Evolutionary conservation across 176 grass and related monocot species (phyloP).

Genomic region (Luzula sylvatica): DNA sequence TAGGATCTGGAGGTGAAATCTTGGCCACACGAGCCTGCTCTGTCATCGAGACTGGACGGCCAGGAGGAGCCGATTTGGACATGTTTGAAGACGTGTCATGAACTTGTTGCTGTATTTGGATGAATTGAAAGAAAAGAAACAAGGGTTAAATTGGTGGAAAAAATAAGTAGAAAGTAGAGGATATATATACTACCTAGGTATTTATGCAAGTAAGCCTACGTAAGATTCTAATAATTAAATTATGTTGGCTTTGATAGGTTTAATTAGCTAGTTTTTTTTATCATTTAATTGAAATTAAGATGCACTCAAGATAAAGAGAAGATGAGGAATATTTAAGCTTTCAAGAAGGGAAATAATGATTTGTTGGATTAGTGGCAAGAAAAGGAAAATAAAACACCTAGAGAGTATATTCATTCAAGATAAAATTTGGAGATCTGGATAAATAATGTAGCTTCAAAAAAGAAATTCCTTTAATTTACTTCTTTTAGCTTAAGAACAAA

Average conservation of each 20-base stretch:
- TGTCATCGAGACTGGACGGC: constrained; percentile 40
- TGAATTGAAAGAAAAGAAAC: constrained; percentile 1
- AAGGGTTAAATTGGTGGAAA: neutral
- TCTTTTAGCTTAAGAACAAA: neutral
- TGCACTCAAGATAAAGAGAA: neutral
- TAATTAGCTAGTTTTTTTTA: neutral
- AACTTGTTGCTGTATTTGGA: constrained; percentile 51
- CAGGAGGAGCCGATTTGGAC: constrained; percentile 9
- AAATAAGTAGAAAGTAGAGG: neutral
- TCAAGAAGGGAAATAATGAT: constrained; percentile 5
- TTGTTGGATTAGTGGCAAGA: neutral
- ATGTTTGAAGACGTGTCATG: constrained; percentile 27
- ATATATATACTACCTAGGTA: constrained; percentile 28
- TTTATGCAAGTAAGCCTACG: constrained; percentile 34
- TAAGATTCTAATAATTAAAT: neutral
- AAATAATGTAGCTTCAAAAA: neutral
- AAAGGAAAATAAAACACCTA: neutral
- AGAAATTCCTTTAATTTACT: neutral
- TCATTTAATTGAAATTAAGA: neutral
- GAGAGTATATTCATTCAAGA: neutral
- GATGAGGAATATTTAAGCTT: neutral
- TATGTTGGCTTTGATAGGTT: neutral
- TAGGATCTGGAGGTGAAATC: constrained; percentile 66
- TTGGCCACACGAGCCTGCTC: constrained; percentile 72
- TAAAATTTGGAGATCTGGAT: neutral